phyloP scores from a whole-genome alignment of 1,139 yeast genomes.

The Saccharomyces uvarum region DNA sequence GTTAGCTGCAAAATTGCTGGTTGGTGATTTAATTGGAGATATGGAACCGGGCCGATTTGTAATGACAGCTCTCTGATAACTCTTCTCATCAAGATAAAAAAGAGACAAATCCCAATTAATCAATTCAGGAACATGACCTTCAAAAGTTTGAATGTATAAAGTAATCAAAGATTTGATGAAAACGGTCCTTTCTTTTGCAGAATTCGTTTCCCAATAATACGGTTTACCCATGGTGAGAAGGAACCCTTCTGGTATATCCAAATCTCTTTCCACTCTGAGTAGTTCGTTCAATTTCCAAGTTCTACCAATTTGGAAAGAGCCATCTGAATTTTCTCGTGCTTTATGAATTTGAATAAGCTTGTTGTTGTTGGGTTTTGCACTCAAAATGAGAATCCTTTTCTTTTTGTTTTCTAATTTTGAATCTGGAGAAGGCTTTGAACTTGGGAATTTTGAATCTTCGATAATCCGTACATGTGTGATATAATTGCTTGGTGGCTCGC shows the following conservation, averaged over 20 bases:
- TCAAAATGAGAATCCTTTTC: slow-evolving; percentile 40
- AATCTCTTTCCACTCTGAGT: slow-evolving; percentile 46
- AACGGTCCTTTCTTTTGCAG: slow-evolving; percentile 57
- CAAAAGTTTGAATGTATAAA: slow-evolving; percentile 60
- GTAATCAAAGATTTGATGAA: slow-evolving; percentile 59
- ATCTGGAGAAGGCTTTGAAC: slow-evolving; percentile 39
- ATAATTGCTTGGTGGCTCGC: slow-evolving; percentile 41
- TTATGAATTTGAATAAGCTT: slow-evolving; percentile 76
- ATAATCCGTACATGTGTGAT: slow-evolving; percentile 53
- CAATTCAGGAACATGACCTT: slow-evolving; percentile 58
- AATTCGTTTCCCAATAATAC: slow-evolving; percentile 78
- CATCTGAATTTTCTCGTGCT: slow-evolving; percentile 72
- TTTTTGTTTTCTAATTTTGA: slow-evolving; percentile 38
- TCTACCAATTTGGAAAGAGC: slow-evolving; percentile 80
- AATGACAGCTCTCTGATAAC: slow-evolving; percentile 31
- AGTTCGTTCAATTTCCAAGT: slow-evolving; percentile 86
- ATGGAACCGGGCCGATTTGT: slow-evolving; percentile 5
- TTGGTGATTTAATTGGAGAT: slow-evolving; percentile 5
- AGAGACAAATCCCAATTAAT: slow-evolving; percentile 39
- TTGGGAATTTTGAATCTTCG: slow-evolving; percentile 45
- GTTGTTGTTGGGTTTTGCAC: slow-evolving; percentile 39
- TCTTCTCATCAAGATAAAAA: slow-evolving; percentile 34
- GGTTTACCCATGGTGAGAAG: slow-evolving; percentile 60
- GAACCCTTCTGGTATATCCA: slow-evolving; percentile 48
- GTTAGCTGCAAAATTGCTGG: slow-evolving; percentile 1